These are phyloP conservation scores for Triticum timopheevii DNA, from an alignment of 176 grass and related monocot genomes.

Conservation along the genomic window DNA sequence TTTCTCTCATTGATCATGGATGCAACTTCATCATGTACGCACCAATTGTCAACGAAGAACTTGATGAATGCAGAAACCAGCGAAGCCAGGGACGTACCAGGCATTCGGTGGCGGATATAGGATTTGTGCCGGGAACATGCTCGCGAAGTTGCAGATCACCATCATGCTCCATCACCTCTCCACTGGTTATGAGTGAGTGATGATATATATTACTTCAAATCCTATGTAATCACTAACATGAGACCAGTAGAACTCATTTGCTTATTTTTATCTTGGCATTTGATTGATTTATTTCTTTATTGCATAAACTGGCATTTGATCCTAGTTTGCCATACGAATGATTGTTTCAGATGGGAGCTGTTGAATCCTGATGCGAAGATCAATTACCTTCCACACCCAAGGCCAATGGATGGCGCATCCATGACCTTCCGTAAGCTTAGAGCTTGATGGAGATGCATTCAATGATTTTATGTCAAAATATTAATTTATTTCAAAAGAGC, in stretches of 20 bases:
- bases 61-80: not conserved
- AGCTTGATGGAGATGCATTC: not conserved
- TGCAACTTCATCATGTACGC: not conserved
- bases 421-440: not conserved
- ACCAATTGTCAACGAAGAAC: not conserved
- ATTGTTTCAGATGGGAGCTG: constrained; percentile 27
- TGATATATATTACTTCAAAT: not conserved
- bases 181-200: constrained; percentile 20
- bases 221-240: not conserved
- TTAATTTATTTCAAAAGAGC: no score
- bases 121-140: constrained; percentile 34
- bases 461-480: not conserved
- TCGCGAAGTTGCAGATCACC: constrained; percentile 21
- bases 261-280: not conserved
- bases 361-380: constrained; percentile 22
- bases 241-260: not conserved
- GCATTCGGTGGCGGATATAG: constrained; percentile 12
- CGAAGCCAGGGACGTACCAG: constrained; percentile 27
- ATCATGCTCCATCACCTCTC: constrained; percentile 33
- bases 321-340: not conserved
- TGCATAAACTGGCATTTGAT: not conserved
- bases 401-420: not conserved
- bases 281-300: not conserved
- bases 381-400: constrained; percentile 9
- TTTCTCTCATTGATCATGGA: not conserved